Evolutionary conservation across 2,329 filamentous ascomycete species (phyloP).

Genomic region (Thelonectria rubi): DNA sequence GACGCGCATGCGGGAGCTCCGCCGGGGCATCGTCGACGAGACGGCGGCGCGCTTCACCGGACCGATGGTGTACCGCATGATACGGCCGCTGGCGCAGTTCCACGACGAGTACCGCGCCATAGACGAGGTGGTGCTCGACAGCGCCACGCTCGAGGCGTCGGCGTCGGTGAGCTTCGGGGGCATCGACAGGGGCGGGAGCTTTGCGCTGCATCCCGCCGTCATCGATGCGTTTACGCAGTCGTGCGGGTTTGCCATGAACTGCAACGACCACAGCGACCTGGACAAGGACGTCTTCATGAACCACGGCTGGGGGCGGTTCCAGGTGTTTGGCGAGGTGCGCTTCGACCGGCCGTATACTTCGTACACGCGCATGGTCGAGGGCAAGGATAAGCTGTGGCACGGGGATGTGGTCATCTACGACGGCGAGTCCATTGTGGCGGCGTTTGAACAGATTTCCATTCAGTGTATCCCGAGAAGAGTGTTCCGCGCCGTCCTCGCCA

Average conservation of each 20-base stretch:
- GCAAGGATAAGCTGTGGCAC: slow-evolving; percentile 29
- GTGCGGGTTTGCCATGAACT: slow-evolving; percentile 38
- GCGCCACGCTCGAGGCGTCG: slow-evolving; percentile 26
- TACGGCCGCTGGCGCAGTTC: slow-evolving; percentile 33
- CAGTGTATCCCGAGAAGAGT: slow-evolving; percentile 35
- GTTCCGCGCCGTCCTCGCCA: slow-evolving; percentile 31
- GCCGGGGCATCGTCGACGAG: slow-evolving; percentile 17
- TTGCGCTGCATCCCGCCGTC: slow-evolving; percentile 34
- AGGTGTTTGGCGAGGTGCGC: slow-evolving; percentile 31
- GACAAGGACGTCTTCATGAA: slow-evolving; percentile 36
- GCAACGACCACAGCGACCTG: slow-evolving; percentile 34
- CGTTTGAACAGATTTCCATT: slow-evolving; percentile 41
- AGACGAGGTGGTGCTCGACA: slow-evolving; percentile 35
- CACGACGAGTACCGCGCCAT: slow-evolving; percentile 37
- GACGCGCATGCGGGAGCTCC: background rate
- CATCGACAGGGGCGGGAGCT: slow-evolving; percentile 29
- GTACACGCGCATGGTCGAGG: slow-evolving; percentile 31
- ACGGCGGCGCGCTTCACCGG: slow-evolving; percentile 35
- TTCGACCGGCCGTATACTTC: slow-evolving; percentile 36
- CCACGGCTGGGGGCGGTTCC: slow-evolving; percentile 33
- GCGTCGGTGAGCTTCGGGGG: slow-evolving; percentile 33
- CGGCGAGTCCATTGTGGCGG: slow-evolving; percentile 57
- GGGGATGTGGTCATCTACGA: slow-evolving; percentile 66
- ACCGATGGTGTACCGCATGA: slow-evolving; percentile 36
- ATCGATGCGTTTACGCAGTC: slow-evolving; percentile 36